These are phyloP conservation scores for Puccinellia tenuiflora DNA, from an alignment of 176 grass and related monocot genomes.

Conservation along the genomic window DNA sequence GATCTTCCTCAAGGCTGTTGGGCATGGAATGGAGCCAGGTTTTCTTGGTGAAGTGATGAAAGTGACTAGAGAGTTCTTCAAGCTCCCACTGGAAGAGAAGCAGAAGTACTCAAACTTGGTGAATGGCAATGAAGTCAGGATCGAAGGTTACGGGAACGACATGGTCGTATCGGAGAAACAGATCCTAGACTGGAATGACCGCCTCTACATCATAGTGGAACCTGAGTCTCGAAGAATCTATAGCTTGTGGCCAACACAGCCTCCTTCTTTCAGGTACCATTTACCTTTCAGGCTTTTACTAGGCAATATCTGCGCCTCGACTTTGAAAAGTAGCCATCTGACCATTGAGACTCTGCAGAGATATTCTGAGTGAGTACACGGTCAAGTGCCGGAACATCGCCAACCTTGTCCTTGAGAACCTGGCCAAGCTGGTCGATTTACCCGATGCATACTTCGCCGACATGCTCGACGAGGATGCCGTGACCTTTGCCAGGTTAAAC, in stretches of 20 bases:
- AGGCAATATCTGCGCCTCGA: neutral
- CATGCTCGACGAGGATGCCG: conserved; percentile 20
- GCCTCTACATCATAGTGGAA: conserved; percentile 42
- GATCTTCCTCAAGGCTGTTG: conserved; percentile 24
- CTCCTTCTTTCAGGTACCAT: neutral
- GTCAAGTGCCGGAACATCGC: conserved; percentile 20
- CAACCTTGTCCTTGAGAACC: neutral
- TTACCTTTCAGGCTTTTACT: neutral
- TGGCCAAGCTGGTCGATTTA: conserved; percentile 30
- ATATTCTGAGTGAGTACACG: conserved; percentile 36
- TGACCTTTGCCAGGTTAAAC: conserved; percentile 37
- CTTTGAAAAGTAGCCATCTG: neutral
- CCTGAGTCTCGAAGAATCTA: conserved; percentile 23
- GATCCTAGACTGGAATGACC: conserved; percentile 46
- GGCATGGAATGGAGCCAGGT: conserved; percentile 35
- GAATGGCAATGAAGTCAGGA: conserved; percentile 36
- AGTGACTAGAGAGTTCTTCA: conserved; percentile 24
- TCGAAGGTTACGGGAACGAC: conserved; percentile 59
- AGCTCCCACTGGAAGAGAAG: conserved; percentile 44
- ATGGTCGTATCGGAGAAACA: conserved; percentile 30
- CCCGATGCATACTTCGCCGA: conserved; percentile 10
- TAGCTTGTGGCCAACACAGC: conserved; percentile 3
- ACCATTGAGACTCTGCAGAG: neutral
- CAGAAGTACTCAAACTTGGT: conserved; percentile 55
- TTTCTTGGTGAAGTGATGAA: conserved; percentile 29